Conservation (phyloP, 805 yeast species). For the Myxozyma neglecta region DNA sequence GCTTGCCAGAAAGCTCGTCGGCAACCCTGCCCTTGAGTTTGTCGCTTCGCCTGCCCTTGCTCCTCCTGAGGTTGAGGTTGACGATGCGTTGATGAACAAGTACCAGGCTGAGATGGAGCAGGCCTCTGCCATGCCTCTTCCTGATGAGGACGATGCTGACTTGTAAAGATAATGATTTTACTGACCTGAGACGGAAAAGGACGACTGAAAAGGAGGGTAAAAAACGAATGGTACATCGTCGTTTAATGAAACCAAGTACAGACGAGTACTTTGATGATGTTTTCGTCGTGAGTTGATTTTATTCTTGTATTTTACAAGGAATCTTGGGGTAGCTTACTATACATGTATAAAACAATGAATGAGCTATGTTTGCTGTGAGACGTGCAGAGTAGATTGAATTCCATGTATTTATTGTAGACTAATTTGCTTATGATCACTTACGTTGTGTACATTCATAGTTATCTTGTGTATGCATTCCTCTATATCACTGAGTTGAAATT, state of each 20-base stretch:
- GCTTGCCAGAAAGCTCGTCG: conserved; percentile 99
- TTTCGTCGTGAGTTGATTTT: not conserved
- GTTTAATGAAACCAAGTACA: not conserved
- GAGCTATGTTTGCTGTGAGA: conserved; percentile 6
- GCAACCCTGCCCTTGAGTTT: conserved; percentile 96
- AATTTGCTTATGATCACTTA: not conserved
- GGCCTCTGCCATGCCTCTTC: conserved; percentile 99
- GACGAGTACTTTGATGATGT: not conserved
- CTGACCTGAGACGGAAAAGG: not conserved
- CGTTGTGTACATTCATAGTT: too few species aligned
- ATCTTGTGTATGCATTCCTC: too few species aligned
- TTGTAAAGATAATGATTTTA: conserved; percentile 52
- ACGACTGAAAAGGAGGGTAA: too few species aligned
- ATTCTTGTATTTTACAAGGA: conserved; percentile 5
- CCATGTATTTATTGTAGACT: not conserved
- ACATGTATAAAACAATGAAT: conserved; percentile 9
- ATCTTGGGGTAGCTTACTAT: conserved; percentile 6
- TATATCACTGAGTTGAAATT: not conserved
- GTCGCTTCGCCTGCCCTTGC: conserved; percentile 99
- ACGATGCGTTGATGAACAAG: conserved; percentile 93
- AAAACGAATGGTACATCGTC: not conserved
- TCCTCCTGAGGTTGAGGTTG: conserved; percentile 99
- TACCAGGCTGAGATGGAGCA: conserved; percentile 99
- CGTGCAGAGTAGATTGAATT: not conserved
- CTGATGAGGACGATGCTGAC: conserved; percentile 99